phyloP scores from a whole-genome alignment of 352 stramenopile species.

The Phytopythium cucurbitacearum region DNA sequence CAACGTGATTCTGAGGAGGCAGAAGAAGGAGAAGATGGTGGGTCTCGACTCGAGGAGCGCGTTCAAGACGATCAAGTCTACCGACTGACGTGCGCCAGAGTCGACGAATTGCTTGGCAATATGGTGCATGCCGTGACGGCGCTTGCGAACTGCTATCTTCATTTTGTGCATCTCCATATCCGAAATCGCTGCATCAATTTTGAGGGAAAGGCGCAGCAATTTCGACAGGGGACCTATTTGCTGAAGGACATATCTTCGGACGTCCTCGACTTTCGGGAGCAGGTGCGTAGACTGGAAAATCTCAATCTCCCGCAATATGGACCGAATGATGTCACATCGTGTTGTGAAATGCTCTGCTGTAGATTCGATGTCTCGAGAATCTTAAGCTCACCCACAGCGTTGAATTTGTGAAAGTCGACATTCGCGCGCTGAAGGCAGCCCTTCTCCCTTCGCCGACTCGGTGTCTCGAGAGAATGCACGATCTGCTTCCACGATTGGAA shows the following conservation, averaged over 20 bases:
- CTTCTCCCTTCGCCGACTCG: constrained; percentile 35
- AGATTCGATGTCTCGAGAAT: constrained; percentile 16
- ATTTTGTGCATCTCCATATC: constrained; percentile 24
- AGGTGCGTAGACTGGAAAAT: constrained; percentile 20
- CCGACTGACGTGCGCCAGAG: constrained; percentile 23
- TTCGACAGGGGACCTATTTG: constrained; percentile 39
- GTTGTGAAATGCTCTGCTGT: not conserved
- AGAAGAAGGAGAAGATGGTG: constrained; percentile 9
- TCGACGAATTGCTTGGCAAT: constrained; percentile 36
- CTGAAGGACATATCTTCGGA: constrained; percentile 37
- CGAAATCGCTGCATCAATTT: constrained; percentile 49
- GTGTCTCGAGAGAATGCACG: constrained; percentile 33
- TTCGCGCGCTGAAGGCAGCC: constrained; percentile 27
- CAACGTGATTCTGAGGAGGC: constrained; percentile 1
- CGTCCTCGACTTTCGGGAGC: constrained; percentile 24
- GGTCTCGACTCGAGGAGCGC: constrained; percentile 23
- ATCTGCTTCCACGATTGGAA: constrained; percentile 31
- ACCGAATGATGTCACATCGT: not conserved
- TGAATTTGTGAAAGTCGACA: constrained; percentile 42
- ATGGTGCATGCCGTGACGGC: constrained; percentile 11
- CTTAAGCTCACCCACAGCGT: constrained; percentile 18
- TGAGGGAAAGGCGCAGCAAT: constrained; percentile 31
- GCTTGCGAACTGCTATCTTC: constrained; percentile 30
- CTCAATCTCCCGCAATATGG: constrained; percentile 3
- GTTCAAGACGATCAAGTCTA: constrained; percentile 30